These are phyloP conservation scores for Arctostaphylos glauca DNA, from an alignment of 148 eudicot species.

Conservation along the genomic window DNA sequence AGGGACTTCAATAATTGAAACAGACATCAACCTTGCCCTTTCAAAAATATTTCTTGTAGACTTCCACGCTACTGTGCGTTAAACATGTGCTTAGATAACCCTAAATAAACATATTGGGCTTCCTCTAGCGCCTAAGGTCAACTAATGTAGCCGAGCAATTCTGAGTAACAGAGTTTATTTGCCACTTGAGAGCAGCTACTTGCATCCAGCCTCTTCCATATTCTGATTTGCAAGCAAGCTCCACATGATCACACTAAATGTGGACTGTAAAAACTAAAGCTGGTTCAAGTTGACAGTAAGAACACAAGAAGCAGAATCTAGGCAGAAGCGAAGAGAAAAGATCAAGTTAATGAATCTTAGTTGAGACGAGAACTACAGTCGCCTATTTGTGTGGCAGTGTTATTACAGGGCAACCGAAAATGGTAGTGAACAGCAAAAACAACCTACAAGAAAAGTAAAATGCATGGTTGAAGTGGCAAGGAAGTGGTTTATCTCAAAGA, in stretches of 20 bases:
- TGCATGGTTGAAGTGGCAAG: background rate
- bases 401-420: background rate
- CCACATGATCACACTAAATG: background rate
- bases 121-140: background rate
- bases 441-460: background rate
- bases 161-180: background rate
- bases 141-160: background rate
- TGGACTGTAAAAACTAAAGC: background rate
- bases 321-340: conserved; percentile 1
- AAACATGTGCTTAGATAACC: background rate
- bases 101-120: background rate
- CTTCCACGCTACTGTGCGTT: background rate
- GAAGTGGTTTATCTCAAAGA: background rate
- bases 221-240: background rate
- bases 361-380: background rate
- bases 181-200: conserved; percentile 10
- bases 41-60: background rate
- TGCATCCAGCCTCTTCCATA: background rate
- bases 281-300: background rate
- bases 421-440: background rate
- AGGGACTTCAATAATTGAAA: background rate
- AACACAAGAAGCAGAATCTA: background rate
- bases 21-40: background rate
- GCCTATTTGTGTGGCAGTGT: background rate
- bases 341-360: background rate